Evolutionary conservation across 441 rosid genomes (phyloP), one percentile per base, ranked within the genome.

Genomic region (Eutrema salsugineum): DNA sequence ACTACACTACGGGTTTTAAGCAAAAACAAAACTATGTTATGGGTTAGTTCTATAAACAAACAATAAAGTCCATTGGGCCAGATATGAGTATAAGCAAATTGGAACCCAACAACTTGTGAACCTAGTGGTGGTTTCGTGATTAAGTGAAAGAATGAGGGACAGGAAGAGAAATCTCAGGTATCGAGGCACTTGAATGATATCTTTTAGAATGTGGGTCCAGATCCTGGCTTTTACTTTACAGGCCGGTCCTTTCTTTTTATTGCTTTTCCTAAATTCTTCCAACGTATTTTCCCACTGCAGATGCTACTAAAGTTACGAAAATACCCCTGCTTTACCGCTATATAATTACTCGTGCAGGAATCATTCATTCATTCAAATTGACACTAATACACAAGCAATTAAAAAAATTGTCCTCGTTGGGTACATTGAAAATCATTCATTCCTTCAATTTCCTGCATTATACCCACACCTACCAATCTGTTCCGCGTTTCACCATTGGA

Each of bases 231-330:
- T 83, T 71, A 11, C 81, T 81, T 82, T 80, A 66, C 71, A 70
- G 81, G 78, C 73, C 77, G 71, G 68, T 59, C 76, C 68, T 43
- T 76, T 65, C 6, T 66, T 63, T 72, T 47, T 71, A 40, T 35
- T 15, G 70, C 61, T 75, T 81, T 75, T 83, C 68, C 76, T 32
- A 81, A 75, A 77, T 78, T 80, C 81, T 59, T 67, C 63, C 71
- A 10, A 30, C 62, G 72, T 70, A 64, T 54, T 77, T 60, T 65
- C 68, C 44, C 64, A 70, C 62, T 42, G 59, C 9, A 11, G 14
- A 28, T 32, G 27, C 36, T 0, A 3, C 0, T 1, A 0, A 10
- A 78, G 47, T 73, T 69, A 78, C 82, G 7, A 6, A 24, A 77
- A 19, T 62, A 4, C 14, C 65, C 81, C n/a, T 66, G 2, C 6